These are phyloP conservation scores for Rubia balearica DNA, from an alignment of 305 asterid species.

Conservation along the genomic window DNA sequence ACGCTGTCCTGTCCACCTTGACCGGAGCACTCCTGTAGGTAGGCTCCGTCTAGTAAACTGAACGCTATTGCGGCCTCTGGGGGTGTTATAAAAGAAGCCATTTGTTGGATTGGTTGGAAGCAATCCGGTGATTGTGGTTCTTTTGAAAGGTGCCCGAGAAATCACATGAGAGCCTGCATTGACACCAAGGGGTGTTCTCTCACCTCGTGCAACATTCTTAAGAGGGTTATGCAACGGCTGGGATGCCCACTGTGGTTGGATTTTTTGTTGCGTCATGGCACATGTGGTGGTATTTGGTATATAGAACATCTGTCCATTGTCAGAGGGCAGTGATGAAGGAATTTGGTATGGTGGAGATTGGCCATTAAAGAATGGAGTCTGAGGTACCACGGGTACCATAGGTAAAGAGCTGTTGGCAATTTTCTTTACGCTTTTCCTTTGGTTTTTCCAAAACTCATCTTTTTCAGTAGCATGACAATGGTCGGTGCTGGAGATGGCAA, in stretches of 20 bases:
- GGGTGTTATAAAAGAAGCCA: conserved; percentile 12
- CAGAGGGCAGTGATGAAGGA: conserved; percentile 16
- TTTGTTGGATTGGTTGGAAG: conserved; percentile 18
- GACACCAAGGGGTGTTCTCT: conserved; percentile 22
- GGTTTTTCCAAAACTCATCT: conserved; percentile 56
- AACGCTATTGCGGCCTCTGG: conserved; percentile 12
- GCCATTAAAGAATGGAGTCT: conserved; percentile 16
- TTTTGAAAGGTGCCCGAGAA: conserved; percentile 33
- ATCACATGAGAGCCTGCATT: conserved; percentile 26
- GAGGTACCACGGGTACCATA: conserved; percentile 17
- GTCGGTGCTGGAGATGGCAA: conserved; percentile 32
- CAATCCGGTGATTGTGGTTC: conserved; percentile 24
- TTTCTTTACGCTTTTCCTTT: conserved; percentile 45
- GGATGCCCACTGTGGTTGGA: conserved; percentile 21
- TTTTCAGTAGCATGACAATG: conserved; percentile 92
- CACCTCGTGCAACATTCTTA: conserved; percentile 21
- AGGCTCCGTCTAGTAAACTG: conserved; percentile 21
- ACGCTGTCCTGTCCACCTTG: conserved; percentile 25
- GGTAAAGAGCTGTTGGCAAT: conserved; percentile 25
- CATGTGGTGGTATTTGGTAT: conserved; percentile 22
- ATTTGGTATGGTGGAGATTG: conserved; percentile 22
- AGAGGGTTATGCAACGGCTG: conserved; percentile 21
- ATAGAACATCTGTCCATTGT: neutral
- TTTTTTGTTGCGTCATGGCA: conserved; percentile 23
- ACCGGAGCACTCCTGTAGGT: conserved; percentile 3